phyloP scores from a whole-genome alignment of 2,329 filamentous ascomycete species.

The Fusarium phyllophilum region DNA sequence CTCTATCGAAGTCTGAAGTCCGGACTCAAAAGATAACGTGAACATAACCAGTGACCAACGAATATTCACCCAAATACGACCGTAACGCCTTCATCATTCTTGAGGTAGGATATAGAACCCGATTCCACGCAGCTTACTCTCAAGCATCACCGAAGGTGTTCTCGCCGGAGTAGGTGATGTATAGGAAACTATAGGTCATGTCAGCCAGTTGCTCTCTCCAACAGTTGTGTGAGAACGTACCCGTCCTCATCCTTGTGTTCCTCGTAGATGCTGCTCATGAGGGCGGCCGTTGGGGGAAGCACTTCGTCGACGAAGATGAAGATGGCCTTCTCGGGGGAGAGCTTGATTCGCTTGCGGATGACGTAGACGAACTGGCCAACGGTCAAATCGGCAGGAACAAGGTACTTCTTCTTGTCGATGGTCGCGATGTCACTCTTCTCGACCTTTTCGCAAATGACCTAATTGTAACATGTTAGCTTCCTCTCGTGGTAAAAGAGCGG shows the following conservation, averaged over 20 bases:
- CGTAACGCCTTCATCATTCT: conserved; percentile 51
- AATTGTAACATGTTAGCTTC: conserved; percentile 82
- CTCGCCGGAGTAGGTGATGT: conserved; percentile 99
- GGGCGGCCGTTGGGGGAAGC: conserved; percentile 91
- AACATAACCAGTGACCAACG: conserved; percentile 43
- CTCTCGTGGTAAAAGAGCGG: neutral
- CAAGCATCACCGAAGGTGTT: conserved; percentile 84
- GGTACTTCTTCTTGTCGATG: conserved; percentile 99
- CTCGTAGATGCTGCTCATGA: conserved; percentile 99
- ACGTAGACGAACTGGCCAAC: conserved; percentile 99
- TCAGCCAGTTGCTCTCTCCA: conserved; percentile 25
- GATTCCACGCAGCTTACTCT: conserved; percentile 32
- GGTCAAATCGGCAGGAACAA: conserved; percentile 96
- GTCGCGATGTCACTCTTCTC: conserved; percentile 99
- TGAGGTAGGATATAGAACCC: conserved; percentile 35
- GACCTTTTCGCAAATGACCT: conserved; percentile 99
- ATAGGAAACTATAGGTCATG: conserved; percentile 78
- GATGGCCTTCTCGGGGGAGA: conserved; percentile 99
- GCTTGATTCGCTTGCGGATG: conserved; percentile 99
- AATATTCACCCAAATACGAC: conserved; percentile 45
- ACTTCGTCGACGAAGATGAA: conserved; percentile 99
- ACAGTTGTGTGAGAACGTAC: conserved; percentile 53
- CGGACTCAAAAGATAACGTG: conserved; percentile 37
- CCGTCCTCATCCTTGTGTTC: conserved; percentile 92
- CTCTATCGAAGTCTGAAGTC: conserved; percentile 38